Evolutionary conservation across 176 grass and related monocot genomes (phyloP).

Genomic region (Rhynchospora breviuscula): DNA sequence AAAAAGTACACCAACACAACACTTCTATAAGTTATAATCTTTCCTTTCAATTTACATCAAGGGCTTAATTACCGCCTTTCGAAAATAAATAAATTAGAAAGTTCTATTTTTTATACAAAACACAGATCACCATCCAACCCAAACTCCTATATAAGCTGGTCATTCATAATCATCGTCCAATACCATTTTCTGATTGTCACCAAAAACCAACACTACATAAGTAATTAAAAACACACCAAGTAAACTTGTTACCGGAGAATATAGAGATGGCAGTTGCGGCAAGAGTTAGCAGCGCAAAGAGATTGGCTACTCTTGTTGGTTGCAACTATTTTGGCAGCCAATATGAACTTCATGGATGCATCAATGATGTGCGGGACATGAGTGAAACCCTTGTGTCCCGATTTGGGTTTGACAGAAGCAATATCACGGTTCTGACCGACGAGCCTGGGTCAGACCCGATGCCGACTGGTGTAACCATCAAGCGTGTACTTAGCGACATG

Average conservation of each 20-base stretch:
- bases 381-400: conserved; percentile 33
- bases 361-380: conserved; percentile 81
- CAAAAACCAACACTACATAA: conserved; percentile 2
- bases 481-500: conserved; percentile 49
- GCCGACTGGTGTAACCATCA: conserved; percentile 65
- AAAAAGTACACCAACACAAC: background rate
- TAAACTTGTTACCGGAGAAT: background rate
- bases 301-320: conserved; percentile 62
- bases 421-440: conserved; percentile 58
- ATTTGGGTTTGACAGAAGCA: conserved; percentile 41
- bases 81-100: background rate
- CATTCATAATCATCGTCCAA: background rate
- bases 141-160: conserved; percentile 1
- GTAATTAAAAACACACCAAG: background rate
- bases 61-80: background rate
- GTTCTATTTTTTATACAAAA: background rate
- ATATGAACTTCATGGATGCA: conserved; percentile 65
- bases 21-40: background rate
- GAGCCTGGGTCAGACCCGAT: background rate
- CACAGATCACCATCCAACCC: background rate
- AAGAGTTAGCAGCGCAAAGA: conserved; percentile 8
- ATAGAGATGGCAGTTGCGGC: background rate
- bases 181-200: background rate
- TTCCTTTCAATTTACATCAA: conserved; percentile 2
- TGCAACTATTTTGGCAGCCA: conserved; percentile 69